Evolutionary conservation across 441 rosid genomes (phyloP).

Genomic region (Erodium texanum): DNA sequence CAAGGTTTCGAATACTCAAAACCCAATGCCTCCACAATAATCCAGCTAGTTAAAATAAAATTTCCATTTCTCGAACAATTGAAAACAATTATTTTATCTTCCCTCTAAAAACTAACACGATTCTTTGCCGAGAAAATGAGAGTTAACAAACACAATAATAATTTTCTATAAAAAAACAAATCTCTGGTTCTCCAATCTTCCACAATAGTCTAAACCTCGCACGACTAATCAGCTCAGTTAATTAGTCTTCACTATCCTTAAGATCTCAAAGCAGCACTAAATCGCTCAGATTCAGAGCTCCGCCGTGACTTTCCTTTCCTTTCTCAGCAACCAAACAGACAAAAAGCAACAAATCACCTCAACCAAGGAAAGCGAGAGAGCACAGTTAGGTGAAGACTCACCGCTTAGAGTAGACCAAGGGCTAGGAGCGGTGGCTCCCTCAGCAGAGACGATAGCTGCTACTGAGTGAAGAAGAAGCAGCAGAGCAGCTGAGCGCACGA

Average conservation of each 20-base stretch:
- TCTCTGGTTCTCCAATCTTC: background rate
- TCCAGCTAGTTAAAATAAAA: background rate
- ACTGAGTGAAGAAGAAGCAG: conserved; percentile 25
- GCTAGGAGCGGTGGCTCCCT: conserved; percentile 37
- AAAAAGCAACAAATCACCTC: background rate
- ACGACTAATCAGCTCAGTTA: background rate
- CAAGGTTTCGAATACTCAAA: background rate
- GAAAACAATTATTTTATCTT: background rate
- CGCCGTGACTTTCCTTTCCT: background rate
- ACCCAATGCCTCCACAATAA: background rate
- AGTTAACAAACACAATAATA: background rate
- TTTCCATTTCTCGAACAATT: background rate
- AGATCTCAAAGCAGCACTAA: background rate
- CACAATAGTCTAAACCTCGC: background rate
- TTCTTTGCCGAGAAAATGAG: background rate
- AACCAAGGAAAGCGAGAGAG: conserved; percentile 9
- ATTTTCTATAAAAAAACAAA: background rate
- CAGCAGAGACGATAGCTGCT: conserved; percentile 46
- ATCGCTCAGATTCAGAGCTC: background rate
- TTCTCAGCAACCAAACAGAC: conserved; percentile 7
- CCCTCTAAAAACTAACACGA: no score
- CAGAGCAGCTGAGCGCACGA: conserved; percentile 24
- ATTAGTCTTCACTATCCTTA: background rate
- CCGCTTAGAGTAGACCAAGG: conserved; percentile 58
- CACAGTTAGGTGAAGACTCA: conserved; percentile 8